A percentile compares a stretch with the other conserved stretches of the same genome.
Conservation (phyloP, 2,329 filamentous ascomycete genomes). For the Arthrobotrys sphaeroides region DNA sequence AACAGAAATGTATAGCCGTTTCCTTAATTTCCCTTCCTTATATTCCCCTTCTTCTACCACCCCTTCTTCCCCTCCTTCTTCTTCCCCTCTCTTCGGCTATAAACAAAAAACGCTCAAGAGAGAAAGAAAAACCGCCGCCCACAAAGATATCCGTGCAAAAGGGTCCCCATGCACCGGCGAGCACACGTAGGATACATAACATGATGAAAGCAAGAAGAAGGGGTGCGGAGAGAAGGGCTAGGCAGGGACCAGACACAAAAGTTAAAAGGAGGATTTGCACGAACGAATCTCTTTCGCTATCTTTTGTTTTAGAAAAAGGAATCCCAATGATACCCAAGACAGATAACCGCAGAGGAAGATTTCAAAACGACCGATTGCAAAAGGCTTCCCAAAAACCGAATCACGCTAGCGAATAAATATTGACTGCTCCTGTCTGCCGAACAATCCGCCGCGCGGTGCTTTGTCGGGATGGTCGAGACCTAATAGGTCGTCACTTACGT, state of each 20-base stretch:
- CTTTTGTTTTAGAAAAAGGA: conserved; percentile 18
- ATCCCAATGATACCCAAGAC: conserved; percentile 37
- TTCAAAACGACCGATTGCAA: conserved; percentile 1
- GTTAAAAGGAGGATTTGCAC: background rate
- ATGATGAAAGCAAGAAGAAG: conserved; percentile 7
- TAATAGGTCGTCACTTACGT: conserved; percentile 70
- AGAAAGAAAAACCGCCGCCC: background rate
- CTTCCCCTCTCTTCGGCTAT: background rate
- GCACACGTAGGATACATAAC: background rate
- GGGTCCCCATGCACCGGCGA: background rate
- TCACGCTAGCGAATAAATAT: conserved; percentile 57
- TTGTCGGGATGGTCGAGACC: conserved; percentile 74
- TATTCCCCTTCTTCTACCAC: background rate
- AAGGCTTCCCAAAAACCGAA: background rate
- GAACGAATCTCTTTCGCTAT: conserved; percentile 21
- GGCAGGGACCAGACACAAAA: background rate
- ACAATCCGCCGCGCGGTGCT: conserved; percentile 60
- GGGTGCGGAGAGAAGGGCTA: background rate
- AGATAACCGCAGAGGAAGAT: conserved; percentile 16
- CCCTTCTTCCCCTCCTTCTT: background rate
- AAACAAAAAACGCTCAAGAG: background rate
- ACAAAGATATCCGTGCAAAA: background rate
- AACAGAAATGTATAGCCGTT: background rate
- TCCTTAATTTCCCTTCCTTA: background rate
- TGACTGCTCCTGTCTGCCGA: conserved; percentile 57